These are phyloP conservation scores for Penicillium lagena DNA, from an alignment of 495 filamentous ascomycete species.

Conservation along the genomic window DNA sequence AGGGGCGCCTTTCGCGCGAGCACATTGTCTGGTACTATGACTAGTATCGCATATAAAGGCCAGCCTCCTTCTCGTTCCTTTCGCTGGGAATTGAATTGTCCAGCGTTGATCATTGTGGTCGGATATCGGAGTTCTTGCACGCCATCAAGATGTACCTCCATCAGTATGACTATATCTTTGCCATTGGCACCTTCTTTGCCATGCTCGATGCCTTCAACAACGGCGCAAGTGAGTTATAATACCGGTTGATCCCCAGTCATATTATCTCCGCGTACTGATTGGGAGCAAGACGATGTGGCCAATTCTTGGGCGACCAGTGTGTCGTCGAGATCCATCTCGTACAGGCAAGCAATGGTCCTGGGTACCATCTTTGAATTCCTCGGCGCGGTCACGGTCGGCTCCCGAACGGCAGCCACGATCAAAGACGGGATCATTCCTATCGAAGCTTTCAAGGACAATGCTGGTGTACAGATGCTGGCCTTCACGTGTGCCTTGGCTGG, in stretches of 20 bases:
- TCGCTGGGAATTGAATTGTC: no score
- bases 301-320: conserved; percentile 71
- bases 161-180: conserved; percentile 65
- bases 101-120: no score
- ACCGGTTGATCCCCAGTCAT: background rate
- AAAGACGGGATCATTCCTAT: conserved; percentile 51
- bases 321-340: conserved; percentile 60
- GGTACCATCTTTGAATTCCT: conserved; percentile 58
- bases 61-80: no score
- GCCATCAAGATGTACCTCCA: conserved; percentile 44
- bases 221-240: conserved; percentile 48
- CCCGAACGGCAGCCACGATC: conserved; percentile 54
- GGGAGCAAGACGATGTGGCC: conserved; percentile 58
- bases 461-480: conserved; percentile 55
- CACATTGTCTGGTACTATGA: no score
- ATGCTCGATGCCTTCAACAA: conserved; percentile 69
- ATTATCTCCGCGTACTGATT: background rate
- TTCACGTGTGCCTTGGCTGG: conserved; percentile 52
- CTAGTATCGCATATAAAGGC: no score
- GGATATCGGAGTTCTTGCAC: background rate
- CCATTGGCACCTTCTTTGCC: conserved; percentile 70
- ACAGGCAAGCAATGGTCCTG: conserved; percentile 61
- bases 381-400: conserved; percentile 54
- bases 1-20: no score
- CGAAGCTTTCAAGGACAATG: conserved; percentile 41